phyloP scores from a whole-genome alignment of 2,329 filamentous ascomycete species.

The Neonectria sp. region DNA sequence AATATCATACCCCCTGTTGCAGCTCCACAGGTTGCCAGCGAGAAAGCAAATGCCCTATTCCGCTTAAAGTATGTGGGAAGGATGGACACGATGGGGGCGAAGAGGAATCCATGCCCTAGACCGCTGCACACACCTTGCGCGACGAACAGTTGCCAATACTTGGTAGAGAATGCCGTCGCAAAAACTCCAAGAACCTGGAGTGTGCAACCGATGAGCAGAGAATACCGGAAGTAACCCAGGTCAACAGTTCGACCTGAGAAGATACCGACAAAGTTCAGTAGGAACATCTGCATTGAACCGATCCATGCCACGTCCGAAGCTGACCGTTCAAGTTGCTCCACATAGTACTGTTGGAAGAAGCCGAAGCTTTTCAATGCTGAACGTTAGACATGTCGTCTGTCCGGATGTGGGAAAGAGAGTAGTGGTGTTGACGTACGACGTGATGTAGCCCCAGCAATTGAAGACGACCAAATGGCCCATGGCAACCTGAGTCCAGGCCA shows the following conservation, averaged over 20 bases:
- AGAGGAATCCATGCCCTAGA: not conserved
- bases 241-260: constrained; percentile 44
- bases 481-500: constrained; percentile 4
- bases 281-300: constrained; percentile 50
- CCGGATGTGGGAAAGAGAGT: not conserved
- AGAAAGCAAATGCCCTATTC: not conserved
- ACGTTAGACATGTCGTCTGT: no score
- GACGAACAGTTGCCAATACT: constrained; percentile 8
- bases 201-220: constrained; percentile 14
- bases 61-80: not conserved
- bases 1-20: not conserved
- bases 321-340: constrained; percentile 43
- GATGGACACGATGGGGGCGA: not conserved
- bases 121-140: not conserved
- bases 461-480: constrained; percentile 6
- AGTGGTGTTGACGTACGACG: not conserved
- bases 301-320: constrained; percentile 56
- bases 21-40: not conserved
- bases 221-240: not conserved
- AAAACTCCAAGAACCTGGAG: constrained; percentile 11
- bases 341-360: constrained; percentile 42
- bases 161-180: not conserved
- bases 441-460: constrained; percentile 10
- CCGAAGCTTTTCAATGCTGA: not conserved
- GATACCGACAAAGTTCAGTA: constrained; percentile 55